Percentiles rank a stretch among this genome's conserved stretches.
phyloP scores from a whole-genome alignment of 345 rosid species.

The Fremontodendron californicum region DNA sequence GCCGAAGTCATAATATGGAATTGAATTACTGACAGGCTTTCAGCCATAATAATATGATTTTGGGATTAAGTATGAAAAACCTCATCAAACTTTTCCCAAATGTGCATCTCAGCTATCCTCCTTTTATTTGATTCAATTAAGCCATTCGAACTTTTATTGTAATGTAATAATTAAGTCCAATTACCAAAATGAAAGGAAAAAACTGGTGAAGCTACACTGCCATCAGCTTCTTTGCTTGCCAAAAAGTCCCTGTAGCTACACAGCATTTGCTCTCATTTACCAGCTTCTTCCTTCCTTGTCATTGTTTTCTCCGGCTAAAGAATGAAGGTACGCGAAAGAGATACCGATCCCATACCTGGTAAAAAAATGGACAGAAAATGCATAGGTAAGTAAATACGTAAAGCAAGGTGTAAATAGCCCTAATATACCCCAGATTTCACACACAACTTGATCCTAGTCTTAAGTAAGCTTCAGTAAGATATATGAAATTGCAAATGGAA shows the following conservation, averaged over 20 bases:
- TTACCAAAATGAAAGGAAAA: conserved; percentile 2
- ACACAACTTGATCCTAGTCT: not conserved
- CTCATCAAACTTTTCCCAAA: not conserved
- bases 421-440: not conserved
- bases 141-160: not conserved
- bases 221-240: not conserved
- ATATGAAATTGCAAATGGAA: not conserved
- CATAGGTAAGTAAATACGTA: not conserved
- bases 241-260: conserved; percentile 4
- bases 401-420: not conserved
- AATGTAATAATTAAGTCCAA: not conserved
- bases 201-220: not conserved
- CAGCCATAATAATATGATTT: not conserved
- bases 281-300: not conserved
- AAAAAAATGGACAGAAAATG: not conserved
- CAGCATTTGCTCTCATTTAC: not conserved
- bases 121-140: not conserved
- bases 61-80: not conserved
- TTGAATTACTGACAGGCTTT: too few species aligned
- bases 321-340: not conserved
- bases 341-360: not conserved
- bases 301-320: not conserved
- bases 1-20: too few species aligned
- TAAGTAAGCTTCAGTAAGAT: not conserved
- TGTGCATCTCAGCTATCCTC: not conserved